Conservation (phyloP, 441 rosid species). For the Populus hybrid region DNA sequence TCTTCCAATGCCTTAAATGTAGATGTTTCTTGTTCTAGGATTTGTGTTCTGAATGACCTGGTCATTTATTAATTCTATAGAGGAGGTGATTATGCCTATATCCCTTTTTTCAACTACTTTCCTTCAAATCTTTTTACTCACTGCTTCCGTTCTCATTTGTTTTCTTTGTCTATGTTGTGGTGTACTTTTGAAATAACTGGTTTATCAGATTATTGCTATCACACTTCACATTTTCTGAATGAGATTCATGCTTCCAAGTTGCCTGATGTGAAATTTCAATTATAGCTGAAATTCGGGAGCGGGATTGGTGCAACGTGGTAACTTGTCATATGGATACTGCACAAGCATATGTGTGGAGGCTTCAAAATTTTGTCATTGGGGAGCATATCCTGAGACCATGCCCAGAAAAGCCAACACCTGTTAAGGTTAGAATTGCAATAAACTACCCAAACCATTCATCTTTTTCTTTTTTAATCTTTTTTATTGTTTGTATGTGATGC, state of each 20-base stretch:
- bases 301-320: constrained; percentile 99
- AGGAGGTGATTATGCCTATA: not conserved
- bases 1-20: too few relatives aligned
- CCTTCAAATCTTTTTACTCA: not conserved
- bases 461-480: too few relatives aligned
- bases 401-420: constrained; percentile 76
- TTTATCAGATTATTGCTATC: not conserved
- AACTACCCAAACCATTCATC: too few relatives aligned
- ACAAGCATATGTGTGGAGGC: constrained; percentile 97
- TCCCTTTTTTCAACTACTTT: too few relatives aligned
- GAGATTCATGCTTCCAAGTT: not conserved
- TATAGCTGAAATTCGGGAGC: constrained; percentile 96
- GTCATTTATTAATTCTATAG: not conserved
- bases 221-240: not conserved
- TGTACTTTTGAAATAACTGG: not conserved
- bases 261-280: constrained; percentile 7
- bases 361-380: constrained; percentile 97
- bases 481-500: too few relatives aligned
- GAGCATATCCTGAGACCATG: constrained; percentile 95
- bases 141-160: not conserved
- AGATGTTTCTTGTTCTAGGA: not conserved
- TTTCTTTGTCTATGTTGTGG: not conserved
- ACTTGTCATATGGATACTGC: constrained; percentile 94
- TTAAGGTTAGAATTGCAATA: constrained; percentile 56
- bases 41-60: not conserved